Base-by-base conservation (phyloP, 1,139 yeast genomes). In the Suhomyces yuchorum region DNA sequence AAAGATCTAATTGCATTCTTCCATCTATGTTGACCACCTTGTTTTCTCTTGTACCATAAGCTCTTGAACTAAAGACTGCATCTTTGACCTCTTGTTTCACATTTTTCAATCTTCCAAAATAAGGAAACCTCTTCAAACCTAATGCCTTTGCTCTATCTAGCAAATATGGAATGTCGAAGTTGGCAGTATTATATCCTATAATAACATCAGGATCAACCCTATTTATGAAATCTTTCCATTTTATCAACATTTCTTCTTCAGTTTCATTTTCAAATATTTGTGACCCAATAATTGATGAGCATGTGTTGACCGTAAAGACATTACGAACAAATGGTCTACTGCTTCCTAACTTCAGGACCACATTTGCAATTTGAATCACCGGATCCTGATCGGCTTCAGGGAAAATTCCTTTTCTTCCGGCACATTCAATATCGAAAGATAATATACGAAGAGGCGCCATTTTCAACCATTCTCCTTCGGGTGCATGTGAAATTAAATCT, bases 341-440 rank as follows among this genome's bases (percentile, higher is more conserved):
- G 37, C 87, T 92, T 44, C 98, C 99, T 50, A 86, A 86, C 47
- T 79, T 75, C 61, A 87, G 86, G 2, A 93, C 96, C 20, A 92
- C 97, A 61, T 91, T 93, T 4, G 99, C 99, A 55, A 95, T 93
- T 67, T 95, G 99, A 62, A 95, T 95, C 8, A 95, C 97, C 0
- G 97, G 87, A 68, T 95, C 99, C 43, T 83, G 80, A 52, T 88
- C 87, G 1, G 99, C 87, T 63, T 95, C 99, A 0, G 99, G 99
- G 66, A 95, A 95, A 17, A 93, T 80, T 46, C 99, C 99, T 55
- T 90, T 88, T 67, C 99, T 82, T 43, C 99, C 99, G 6, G 99
- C 96, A 78, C 99, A 95, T 69, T 95, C 99, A 53, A 95, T 93
- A 74, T 95, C 99, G 65, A 93, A 93, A 9, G 98, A 91, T 54